Evolutionary conservation across 2,329 filamentous ascomycete species (phyloP), one percentile per base, ranked within the genome.

Genomic region (Ascochyta fabae): DNA sequence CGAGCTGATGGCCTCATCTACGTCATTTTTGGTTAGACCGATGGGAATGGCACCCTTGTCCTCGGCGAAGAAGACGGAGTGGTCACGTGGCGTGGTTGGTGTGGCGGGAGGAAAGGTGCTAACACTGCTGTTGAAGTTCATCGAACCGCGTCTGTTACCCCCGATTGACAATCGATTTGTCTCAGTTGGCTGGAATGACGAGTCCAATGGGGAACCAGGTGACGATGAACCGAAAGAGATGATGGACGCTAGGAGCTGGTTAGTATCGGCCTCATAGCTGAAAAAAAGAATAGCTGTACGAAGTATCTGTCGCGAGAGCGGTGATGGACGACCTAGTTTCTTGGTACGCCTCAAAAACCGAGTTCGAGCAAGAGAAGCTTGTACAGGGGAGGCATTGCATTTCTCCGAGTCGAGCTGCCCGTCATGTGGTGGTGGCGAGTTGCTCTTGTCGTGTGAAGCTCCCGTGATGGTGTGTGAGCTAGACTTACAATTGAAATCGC

Each of bases 91-190:
- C 56, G 77, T 86, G 62, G 92, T 96, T 4, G 94, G 94, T 0
- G 94, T 98, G 1, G 91, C 92, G 0, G 93, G 94, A 12, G 85
- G 85, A 42, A 87, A 81, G 53, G 80, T 80, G 48, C 76, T 78
- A 41, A 75, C 69, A 57, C 77, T 76, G 52, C 60, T 70, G 48
- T 73, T 71, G 36, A 79, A 73, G 10, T 71, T 72, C 29, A 71
- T 53, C 5, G 71, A 71, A 45, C 79, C 78, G 4, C 75, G 68
- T 39, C 77, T 74, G 3, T 75, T 74, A 48, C 75, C 88, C 3
- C 91, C 95, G 56, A 96, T 94, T 1, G 92, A 93, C 16, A 96
- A 79, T 35, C 86, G 86, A 75, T 90, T 96, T 0, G 92, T 88
- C 71, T 97, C 93, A 9, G 29, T 36, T 6, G 89, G 88, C 24